phyloP scores from a whole-genome alignment of 2,329 filamentous ascomycete species.

The Cercospora beticola region DNA sequence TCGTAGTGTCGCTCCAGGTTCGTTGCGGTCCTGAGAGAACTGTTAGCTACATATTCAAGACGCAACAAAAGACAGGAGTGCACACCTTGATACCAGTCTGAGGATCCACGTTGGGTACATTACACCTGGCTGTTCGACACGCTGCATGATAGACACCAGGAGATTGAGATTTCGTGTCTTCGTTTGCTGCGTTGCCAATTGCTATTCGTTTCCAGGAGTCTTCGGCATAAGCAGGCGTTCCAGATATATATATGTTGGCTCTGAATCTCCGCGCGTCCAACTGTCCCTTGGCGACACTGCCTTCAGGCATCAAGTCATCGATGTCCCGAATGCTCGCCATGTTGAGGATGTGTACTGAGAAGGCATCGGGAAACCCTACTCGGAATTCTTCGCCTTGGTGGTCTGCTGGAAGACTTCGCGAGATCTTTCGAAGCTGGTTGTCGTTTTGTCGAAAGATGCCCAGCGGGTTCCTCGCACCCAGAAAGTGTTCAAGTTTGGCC shows the following conservation, averaged over 20 bases:
- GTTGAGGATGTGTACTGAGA: conserved; percentile 68
- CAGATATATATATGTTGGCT: conserved; percentile 69
- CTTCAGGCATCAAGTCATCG: conserved; percentile 56
- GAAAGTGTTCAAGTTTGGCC: conserved; percentile 61
- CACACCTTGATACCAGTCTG: conserved; percentile 49
- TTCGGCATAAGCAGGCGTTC: conserved; percentile 64
- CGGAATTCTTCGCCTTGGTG: conserved; percentile 58
- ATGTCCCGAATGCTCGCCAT: conserved; percentile 63
- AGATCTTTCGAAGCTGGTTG: conserved; percentile 57
- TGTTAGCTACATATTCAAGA: neutral
- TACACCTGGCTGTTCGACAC: conserved; percentile 68
- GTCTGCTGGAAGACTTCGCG: conserved; percentile 59
- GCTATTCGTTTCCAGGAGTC: conserved; percentile 66
- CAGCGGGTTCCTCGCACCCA: conserved; percentile 66
- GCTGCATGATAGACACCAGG: conserved; percentile 52
- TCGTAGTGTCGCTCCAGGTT: conserved; percentile 35
- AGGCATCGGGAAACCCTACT: conserved; percentile 69
- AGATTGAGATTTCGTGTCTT: neutral
- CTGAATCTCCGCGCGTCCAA: conserved; percentile 66
- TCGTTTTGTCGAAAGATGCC: conserved; percentile 66
- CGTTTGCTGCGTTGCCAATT: conserved; percentile 38
- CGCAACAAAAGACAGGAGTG: no score
- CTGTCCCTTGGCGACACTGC: conserved; percentile 46
- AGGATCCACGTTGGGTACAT: conserved; percentile 68
- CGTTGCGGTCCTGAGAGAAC: conserved; percentile 30